These are phyloP conservation scores for Mycena amicta DNA, from an alignment of 768 basidiomycete species.

Conservation along the genomic window DNA sequence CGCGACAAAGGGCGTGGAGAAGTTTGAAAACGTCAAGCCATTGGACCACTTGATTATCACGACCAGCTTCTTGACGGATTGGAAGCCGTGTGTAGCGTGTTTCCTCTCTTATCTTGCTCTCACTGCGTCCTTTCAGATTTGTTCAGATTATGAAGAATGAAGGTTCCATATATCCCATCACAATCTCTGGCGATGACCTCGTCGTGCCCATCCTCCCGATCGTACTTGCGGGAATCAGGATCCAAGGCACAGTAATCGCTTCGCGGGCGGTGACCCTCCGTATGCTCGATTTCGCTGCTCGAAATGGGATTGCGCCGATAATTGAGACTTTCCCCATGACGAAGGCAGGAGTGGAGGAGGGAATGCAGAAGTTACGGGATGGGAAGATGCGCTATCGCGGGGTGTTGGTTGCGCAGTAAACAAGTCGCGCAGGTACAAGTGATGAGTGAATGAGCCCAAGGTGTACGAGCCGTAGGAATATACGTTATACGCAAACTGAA, in stretches of 20 bases:
- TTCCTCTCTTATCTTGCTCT: not conserved
- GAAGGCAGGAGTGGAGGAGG: conserved; percentile 25
- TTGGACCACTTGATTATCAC: conserved; percentile 24
- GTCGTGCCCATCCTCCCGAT: conserved; percentile 6
- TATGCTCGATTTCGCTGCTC: conserved; percentile 38
- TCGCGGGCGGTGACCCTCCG: conserved; percentile 5
- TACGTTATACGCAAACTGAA: too few species aligned
- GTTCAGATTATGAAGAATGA: conserved; percentile 3
- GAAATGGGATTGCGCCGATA: conserved; percentile 30
- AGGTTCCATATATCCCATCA: conserved; percentile 2
- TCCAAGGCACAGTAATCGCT: conserved; percentile 20
- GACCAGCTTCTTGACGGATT: conserved; percentile 14
- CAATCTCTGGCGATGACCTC: not conserved
- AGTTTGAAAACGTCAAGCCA: conserved; percentile 29
- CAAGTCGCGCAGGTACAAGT: not conserved
- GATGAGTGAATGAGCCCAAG: not conserved
- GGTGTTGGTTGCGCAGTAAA: conserved; percentile 9
- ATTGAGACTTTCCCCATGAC: conserved; percentile 34
- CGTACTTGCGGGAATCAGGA: conserved; percentile 3
- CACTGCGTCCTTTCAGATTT: not conserved
- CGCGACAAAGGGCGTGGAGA: conserved; percentile 27
- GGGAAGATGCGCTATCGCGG: conserved; percentile 15
- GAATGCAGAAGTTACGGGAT: conserved; percentile 9
- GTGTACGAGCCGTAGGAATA: not conserved
- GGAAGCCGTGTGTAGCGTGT: conserved; percentile 5